Evolutionary conservation across 805 yeast genomes (phyloP).

Genomic region (Nakazawaea populi): DNA sequence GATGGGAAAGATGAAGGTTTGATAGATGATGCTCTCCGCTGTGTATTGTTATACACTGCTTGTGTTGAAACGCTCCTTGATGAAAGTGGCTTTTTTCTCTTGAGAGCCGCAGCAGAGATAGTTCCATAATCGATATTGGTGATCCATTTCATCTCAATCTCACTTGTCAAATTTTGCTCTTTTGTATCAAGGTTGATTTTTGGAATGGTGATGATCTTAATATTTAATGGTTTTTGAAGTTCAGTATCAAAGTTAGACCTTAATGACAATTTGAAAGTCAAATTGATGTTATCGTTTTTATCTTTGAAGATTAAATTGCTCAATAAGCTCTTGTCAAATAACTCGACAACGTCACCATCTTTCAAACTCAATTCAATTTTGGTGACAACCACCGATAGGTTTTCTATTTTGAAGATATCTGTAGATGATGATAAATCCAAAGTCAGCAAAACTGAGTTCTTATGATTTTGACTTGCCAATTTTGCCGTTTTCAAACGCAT

Average conservation of each 20-base stretch:
- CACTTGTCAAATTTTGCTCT: conserved; percentile 11
- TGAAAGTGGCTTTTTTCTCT: neutral
- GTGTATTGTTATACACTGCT: conserved; percentile 24
- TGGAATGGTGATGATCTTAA: conserved; percentile 6
- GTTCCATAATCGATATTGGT: conserved; percentile 28
- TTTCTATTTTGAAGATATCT: conserved; percentile 7
- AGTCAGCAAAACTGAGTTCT: conserved; percentile 8
- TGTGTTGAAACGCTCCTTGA: conserved; percentile 6
- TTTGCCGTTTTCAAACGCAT: conserved; percentile 10
- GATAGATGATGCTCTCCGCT: conserved; percentile 24
- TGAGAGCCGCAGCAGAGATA: conserved; percentile 7
- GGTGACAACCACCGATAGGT: conserved; percentile 4
- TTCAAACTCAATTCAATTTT: conserved; percentile 5
- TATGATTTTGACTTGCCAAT: conserved; percentile 5
- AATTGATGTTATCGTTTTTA: conserved; percentile 3
- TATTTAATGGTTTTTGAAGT: conserved; percentile 6
- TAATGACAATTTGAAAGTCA: conserved; percentile 3
- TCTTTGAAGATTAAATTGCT: conserved; percentile 2
- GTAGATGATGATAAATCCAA: conserved; percentile 6
- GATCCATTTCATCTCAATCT: conserved; percentile 28
- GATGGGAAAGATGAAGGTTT: conserved; percentile 18
- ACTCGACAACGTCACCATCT: conserved; percentile 9
- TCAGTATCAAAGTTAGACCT: conserved; percentile 3
- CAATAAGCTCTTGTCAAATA: conserved; percentile 1
- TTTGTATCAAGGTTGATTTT: neutral